Conservation (phyloP, 345 rosid genomes). For the Rhodamnia rubescens region DNA sequence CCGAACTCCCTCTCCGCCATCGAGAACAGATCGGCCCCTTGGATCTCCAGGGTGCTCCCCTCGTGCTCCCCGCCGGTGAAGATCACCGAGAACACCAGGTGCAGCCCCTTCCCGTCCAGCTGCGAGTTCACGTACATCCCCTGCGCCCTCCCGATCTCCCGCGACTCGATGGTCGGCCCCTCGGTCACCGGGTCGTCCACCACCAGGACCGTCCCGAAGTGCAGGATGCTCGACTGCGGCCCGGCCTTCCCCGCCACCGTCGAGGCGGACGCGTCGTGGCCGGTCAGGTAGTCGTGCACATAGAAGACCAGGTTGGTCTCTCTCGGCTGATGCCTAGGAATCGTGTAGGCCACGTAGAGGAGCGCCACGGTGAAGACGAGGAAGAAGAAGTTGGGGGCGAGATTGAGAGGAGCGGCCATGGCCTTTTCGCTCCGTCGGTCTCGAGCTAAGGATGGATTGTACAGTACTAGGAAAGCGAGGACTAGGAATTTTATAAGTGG, state of each 20-base stretch:
- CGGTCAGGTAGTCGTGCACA: conserved; percentile 26
- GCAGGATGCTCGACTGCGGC: conserved; percentile 14
- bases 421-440: not conserved
- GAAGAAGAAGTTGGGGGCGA: conserved; percentile 15
- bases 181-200: conserved; percentile 34
- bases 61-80: conserved; percentile 23
- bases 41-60: conserved; percentile 33
- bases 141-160: conserved; percentile 31
- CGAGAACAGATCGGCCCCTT: conserved; percentile 29
- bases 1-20: conserved; percentile 30
- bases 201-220: conserved; percentile 23
- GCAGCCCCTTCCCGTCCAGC: conserved; percentile 28
- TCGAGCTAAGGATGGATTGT: not conserved
- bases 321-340: conserved; percentile 11
- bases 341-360: conserved; percentile 16
- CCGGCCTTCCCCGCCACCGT: conserved; percentile 19
- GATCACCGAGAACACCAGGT: conserved; percentile 24
- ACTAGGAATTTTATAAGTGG: not conserved
- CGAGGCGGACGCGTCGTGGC: conserved; percentile 14
- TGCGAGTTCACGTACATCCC: conserved; percentile 33
- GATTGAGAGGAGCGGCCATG: conserved; percentile 15
- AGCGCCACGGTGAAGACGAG: conserved; percentile 4
- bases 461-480: not conserved
- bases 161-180: conserved; percentile 28
- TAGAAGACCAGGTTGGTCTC: conserved; percentile 24